Evolutionary conservation across 768 basidiomycete species (phyloP).

Genomic region (Boletus edulis): DNA sequence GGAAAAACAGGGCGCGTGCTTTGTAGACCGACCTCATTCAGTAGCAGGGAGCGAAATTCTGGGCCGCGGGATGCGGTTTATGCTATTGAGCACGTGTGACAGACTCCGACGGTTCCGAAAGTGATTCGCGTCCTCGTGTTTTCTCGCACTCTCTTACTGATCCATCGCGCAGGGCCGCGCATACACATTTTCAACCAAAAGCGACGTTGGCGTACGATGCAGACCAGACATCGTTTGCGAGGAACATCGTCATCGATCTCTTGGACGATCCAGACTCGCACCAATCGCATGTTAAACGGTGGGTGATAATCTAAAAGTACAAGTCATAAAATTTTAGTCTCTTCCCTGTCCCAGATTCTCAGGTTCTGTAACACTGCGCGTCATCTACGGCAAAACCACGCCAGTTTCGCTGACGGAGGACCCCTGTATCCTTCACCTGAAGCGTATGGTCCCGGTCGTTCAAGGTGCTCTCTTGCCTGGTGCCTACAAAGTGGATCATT

Average conservation of each 20-base stretch:
- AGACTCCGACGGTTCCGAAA: slow-evolving; percentile 56
- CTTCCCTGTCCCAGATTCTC: slow-evolving; percentile 18
- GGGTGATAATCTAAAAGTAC: slow-evolving; percentile 24
- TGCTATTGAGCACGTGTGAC: slow-evolving; percentile 53
- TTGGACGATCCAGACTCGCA: slow-evolving; percentile 24
- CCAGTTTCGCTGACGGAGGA: slow-evolving; percentile 16
- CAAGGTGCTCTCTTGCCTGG: slow-evolving; percentile 32
- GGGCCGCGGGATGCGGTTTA: slow-evolving; percentile 54
- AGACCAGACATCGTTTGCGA: slow-evolving; percentile 40
- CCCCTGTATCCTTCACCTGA: slow-evolving; percentile 26
- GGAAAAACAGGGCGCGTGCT: slow-evolving; percentile 54
- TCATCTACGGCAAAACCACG: slow-evolving; percentile 29
- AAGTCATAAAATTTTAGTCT: too few relatives aligned
- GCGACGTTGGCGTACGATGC: slow-evolving; percentile 43
- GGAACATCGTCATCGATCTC: slow-evolving; percentile 19
- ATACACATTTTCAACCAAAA: slow-evolving; percentile 53
- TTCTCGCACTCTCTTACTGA: background rate
- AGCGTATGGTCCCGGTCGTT: slow-evolving; percentile 29
- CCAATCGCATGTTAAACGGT: slow-evolving; percentile 30
- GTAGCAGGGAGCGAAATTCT: slow-evolving; percentile 58
- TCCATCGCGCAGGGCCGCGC: slow-evolving; percentile 39
- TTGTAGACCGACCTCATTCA: slow-evolving; percentile 49
- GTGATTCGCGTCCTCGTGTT: slow-evolving; percentile 21
- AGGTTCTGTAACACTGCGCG: slow-evolving; percentile 24
- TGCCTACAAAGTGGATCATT: slow-evolving; percentile 34